These are phyloP conservation scores for Wolfiporia cocos DNA, from an alignment of 1,284 basidiomycete species.

Conservation along the genomic window DNA sequence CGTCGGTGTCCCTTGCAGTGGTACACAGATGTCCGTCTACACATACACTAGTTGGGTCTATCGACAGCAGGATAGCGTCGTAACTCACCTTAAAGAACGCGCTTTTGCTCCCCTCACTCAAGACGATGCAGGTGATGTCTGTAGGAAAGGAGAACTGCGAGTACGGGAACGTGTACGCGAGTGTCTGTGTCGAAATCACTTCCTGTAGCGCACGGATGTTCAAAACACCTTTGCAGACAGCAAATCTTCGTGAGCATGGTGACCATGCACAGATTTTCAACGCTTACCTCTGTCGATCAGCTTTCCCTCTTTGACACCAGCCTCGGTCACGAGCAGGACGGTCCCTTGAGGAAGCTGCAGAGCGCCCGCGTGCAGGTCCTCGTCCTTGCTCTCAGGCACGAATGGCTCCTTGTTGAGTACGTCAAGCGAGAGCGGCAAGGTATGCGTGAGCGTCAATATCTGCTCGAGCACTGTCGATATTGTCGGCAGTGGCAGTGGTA, in stretches of 20 bases:
- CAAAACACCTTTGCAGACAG: constrained; percentile 42
- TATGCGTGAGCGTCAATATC: constrained; percentile 45
- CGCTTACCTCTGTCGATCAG: constrained; percentile 53
- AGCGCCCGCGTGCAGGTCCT: constrained; percentile 69
- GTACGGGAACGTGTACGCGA: constrained; percentile 81
- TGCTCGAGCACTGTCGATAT: constrained; percentile 47
- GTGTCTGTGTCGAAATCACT: constrained; percentile 59
- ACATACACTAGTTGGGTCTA: no score
- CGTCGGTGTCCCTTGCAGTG: constrained; percentile 31
- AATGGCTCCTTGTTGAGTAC: constrained; percentile 59
- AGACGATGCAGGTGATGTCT: constrained; percentile 60
- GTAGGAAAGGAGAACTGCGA: constrained; percentile 72
- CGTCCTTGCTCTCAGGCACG: constrained; percentile 62
- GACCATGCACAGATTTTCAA: neutral
- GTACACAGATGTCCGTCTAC: constrained; percentile 53
- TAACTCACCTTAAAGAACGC: constrained; percentile 57
- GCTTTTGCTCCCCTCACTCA: constrained; percentile 63
- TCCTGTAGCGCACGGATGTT: constrained; percentile 71
- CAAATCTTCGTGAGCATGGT: no score
- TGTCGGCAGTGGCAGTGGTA: constrained; percentile 27
- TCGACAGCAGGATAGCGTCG: no score
- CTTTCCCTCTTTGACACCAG: constrained; percentile 59
- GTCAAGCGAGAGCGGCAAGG: constrained; percentile 49
- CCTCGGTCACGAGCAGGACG: constrained; percentile 63
- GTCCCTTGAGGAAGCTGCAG: constrained; percentile 69